phyloP scores from a whole-genome alignment of 176 grass and related monocot species.

The Triticum aestivum region IWGSC_CS_RefSeq_v2.1 NC_057803.1:24800490-24800989 shows the following conservation, averaged over 20 bases:
- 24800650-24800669: neutral
- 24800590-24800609: neutral
- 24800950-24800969: neutral
- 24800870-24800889: too few species aligned
- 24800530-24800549: neutral
- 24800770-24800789: neutral
- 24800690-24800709: neutral
- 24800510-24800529: constrained; percentile 6
- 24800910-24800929: too few species aligned
- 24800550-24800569: constrained; percentile 12
- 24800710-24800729: constrained; percentile 3
- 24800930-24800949: neutral
- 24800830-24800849: too few species aligned
- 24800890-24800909: too few species aligned
- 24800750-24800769: neutral
- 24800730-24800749: constrained; percentile 4
- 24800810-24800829: too few species aligned
- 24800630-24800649: constrained; percentile 5
- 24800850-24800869: too few species aligned
- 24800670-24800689: neutral
- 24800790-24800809: neutral
- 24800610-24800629: constrained; percentile 1
- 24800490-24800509: neutral
- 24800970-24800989: constrained; percentile 1
- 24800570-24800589: neutral